Evolutionary conservation across 1,139 yeast species (phyloP).

Genomic region (Suhomyces chickasaworum): DNA sequence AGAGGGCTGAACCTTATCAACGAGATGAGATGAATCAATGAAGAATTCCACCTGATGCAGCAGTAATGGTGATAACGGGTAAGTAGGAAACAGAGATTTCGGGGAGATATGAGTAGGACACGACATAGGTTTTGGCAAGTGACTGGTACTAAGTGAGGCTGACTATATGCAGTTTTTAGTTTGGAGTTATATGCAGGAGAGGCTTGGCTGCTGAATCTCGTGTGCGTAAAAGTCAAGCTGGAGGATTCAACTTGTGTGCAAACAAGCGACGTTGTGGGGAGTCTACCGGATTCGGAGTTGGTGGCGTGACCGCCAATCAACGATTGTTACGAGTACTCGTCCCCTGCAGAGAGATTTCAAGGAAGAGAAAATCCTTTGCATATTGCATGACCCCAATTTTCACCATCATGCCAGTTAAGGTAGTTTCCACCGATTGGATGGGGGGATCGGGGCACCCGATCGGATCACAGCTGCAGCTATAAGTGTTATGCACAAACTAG

Average conservation of each 20-base stretch:
- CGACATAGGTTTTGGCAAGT: background rate
- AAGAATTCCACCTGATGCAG: background rate
- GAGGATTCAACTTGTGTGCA: no score
- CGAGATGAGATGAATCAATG: background rate
- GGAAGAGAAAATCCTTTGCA: background rate
- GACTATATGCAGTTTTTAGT: no score
- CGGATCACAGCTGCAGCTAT: background rate
- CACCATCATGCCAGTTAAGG: no score
- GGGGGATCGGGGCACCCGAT: background rate
- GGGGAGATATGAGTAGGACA: background rate
- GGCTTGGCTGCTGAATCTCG: no score
- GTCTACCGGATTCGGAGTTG: background rate
- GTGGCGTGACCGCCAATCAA: background rate
- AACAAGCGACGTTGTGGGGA: background rate
- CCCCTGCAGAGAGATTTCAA: background rate
- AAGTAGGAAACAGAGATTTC: conserved; percentile 1
- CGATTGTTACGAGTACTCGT: background rate
- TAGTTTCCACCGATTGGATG: background rate
- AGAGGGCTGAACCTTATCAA: background rate
- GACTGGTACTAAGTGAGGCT: background rate
- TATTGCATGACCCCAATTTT: background rate
- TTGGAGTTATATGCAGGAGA: no score
- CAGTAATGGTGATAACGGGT: background rate
- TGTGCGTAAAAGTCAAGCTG: no score
- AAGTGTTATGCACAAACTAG: no score